Evolutionary conservation across 2,329 filamentous ascomycete species (phyloP).

Genomic region (Claviceps monticola): DNA sequence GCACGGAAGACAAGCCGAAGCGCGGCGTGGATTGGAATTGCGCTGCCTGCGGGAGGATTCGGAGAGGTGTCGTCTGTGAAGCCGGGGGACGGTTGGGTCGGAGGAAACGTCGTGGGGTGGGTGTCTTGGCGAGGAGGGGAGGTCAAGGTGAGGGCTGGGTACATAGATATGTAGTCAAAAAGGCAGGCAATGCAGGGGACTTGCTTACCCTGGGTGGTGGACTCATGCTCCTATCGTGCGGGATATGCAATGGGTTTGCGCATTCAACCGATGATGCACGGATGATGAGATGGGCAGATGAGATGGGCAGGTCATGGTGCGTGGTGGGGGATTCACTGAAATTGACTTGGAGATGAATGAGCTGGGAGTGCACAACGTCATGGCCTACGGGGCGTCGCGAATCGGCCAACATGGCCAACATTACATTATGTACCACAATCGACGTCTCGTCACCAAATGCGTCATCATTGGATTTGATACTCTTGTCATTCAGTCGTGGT

Average conservation of each 20-base stretch:
- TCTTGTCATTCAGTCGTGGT: background rate
- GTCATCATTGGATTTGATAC: background rate
- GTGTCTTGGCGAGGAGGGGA: constrained; percentile 18
- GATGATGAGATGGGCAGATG: background rate
- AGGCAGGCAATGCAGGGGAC: background rate
- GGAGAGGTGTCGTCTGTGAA: constrained; percentile 12
- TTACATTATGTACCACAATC: too few relatives aligned
- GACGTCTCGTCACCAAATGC: background rate
- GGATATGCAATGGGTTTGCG: too few relatives aligned
- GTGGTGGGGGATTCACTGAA: background rate
- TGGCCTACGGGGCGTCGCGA: too few relatives aligned
- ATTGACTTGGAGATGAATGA: too few relatives aligned
- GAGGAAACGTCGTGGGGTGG: constrained; percentile 25
- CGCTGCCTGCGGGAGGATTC: constrained; percentile 14
- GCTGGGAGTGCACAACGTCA: too few relatives aligned
- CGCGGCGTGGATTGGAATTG: constrained; percentile 25
- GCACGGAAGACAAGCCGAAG: constrained; percentile 22
- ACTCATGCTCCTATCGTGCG: background rate
- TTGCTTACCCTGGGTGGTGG: constrained; percentile 2
- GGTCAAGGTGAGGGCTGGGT: background rate
- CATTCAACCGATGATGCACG: background rate
- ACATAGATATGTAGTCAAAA: background rate
- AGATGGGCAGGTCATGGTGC: background rate
- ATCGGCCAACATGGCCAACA: too few relatives aligned
- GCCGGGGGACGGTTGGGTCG: constrained; percentile 14